Conservation (phyloP, 331 rosid species). For the Acacia pycnantha region DNA sequence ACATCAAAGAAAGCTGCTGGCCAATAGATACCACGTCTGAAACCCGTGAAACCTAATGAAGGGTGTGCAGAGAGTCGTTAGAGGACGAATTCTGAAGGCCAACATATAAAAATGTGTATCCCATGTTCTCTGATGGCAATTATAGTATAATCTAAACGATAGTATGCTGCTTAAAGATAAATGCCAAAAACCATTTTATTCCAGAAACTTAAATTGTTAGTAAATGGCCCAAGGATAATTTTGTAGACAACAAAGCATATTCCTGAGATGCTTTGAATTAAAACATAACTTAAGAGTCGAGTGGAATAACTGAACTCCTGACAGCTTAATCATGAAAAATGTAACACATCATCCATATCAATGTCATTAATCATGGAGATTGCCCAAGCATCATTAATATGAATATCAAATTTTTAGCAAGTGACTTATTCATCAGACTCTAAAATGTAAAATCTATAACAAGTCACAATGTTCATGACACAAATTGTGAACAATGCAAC, state of each 20-base stretch:
- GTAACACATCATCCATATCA: not conserved
- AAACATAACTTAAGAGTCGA: not conserved
- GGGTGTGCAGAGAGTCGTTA: conserved; percentile 1
- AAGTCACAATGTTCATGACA: not conserved
- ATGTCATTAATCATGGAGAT: not conserved
- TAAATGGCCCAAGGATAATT: not conserved
- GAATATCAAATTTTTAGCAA: not conserved
- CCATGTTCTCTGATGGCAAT: not conserved
- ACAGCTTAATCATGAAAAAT: not conserved
- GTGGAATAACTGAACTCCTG: not conserved
- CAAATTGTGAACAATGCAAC: not conserved
- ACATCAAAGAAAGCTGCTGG: conserved; percentile 76
- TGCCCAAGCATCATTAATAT: not conserved
- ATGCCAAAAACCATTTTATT: not conserved
- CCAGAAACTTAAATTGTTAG: not conserved
- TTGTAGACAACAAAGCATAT: not conserved
- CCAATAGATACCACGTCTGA: conserved; percentile 80
- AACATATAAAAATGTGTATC: not conserved
- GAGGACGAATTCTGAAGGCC: not conserved
- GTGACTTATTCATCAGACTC: not conserved
- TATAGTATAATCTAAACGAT: not conserved
- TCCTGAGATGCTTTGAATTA: not conserved
- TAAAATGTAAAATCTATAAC: not conserved
- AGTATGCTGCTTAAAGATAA: not conserved
- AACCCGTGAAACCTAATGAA: conserved; percentile 68